These are phyloP conservation scores for Ganoderma multipileum DNA, from an alignment of 1,284 basidiomycete genomes.

Conservation along the genomic window DNA sequence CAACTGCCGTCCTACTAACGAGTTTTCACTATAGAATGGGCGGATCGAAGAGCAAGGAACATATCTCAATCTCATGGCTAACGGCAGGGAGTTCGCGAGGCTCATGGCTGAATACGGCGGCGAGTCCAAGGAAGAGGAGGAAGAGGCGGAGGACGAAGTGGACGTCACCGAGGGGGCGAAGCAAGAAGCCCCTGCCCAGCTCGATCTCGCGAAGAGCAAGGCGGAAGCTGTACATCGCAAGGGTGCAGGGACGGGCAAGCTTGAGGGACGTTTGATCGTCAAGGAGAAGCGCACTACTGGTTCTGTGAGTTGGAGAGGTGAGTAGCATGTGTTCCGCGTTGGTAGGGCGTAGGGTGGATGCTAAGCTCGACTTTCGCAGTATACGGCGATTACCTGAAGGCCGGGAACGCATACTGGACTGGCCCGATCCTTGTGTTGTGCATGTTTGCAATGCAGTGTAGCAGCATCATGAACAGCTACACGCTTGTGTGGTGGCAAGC, in stretches of 20 bases:
- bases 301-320: conserved; percentile 62
- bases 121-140: conserved; percentile 49
- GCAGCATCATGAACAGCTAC: conserved; percentile 59
- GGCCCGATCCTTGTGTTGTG: conserved; percentile 63
- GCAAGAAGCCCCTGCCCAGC: conserved; percentile 28
- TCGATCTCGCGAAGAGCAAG: conserved; percentile 51
- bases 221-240: conserved; percentile 45
- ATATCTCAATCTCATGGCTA: conserved; percentile 59
- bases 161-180: conserved; percentile 38
- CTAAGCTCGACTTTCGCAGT: conserved; percentile 48
- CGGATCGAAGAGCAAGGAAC: conserved; percentile 71
- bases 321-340: neutral
- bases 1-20: neutral
- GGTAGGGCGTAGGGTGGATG: conserved; percentile 11
- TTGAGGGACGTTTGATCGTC: conserved; percentile 69
- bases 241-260: conserved; percentile 65
- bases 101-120: conserved; percentile 74
- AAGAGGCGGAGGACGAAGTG: conserved; percentile 47
- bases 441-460: conserved; percentile 70
- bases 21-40: conserved; percentile 48
- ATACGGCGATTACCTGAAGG: conserved; percentile 71
- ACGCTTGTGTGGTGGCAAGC: conserved; percentile 79
- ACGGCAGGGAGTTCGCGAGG: conserved; percentile 63
- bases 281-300: conserved; percentile 72
- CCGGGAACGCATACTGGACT: conserved; percentile 65